Evolutionary conservation across 2,329 filamentous ascomycete genomes (phyloP).

Genomic region (Microsporum canis): DNA sequence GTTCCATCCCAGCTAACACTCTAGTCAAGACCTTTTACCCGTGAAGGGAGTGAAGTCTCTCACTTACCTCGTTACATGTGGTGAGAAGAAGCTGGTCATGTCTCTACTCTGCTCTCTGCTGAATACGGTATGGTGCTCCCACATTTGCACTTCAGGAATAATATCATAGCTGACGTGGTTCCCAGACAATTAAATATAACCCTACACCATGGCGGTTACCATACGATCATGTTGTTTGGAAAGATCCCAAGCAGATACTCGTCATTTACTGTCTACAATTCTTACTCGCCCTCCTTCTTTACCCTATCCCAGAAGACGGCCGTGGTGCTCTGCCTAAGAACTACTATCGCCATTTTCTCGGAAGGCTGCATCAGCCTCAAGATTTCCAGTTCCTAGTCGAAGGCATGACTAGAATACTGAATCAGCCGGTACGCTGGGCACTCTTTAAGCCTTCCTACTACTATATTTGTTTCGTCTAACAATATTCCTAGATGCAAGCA

Average conservation of each 20-base stretch:
- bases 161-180: constrained; percentile 4
- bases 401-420: constrained; percentile 82
- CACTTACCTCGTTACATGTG: constrained; percentile 76
- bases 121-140: constrained; percentile 61
- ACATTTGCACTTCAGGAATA: background rate
- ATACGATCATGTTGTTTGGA: constrained; percentile 85
- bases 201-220: constrained; percentile 87
- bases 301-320: constrained; percentile 70
- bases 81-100: constrained; percentile 83
- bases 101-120: constrained; percentile 84
- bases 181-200: constrained; percentile 84
- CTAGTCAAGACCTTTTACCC: constrained; percentile 50
- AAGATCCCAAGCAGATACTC: constrained; percentile 77
- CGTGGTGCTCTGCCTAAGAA: constrained; percentile 63
- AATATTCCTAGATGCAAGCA: constrained; percentile 53
- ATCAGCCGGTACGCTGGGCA: constrained; percentile 54
- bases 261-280: constrained; percentile 89
- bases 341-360: constrained; percentile 84
- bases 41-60: constrained; percentile 72
- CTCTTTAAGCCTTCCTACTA: background rate
- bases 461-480: constrained; percentile 12
- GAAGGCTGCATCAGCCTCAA: constrained; percentile 79
- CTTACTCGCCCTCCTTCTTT: constrained; percentile 72
- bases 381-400: constrained; percentile 97
- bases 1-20: background rate